phyloP scores from a whole-genome alignment of 2,329 filamentous ascomycete species.

The Harringtonia aguacate region DNA sequence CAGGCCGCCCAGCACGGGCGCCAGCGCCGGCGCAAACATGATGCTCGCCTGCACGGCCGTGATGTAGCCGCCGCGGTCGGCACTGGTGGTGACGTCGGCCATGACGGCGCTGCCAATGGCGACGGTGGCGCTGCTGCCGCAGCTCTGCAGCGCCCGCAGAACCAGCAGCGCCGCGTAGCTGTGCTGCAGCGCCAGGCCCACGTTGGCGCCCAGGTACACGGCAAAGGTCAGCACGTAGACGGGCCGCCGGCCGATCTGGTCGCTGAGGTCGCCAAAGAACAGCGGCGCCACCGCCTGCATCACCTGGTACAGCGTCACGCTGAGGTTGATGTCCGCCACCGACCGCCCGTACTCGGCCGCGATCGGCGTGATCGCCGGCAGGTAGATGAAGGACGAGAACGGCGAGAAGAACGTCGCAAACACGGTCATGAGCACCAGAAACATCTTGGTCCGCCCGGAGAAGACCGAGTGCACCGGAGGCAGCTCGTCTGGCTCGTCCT shows the following conservation, averaged over 20 bases:
- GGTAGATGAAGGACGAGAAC: constrained; percentile 28
- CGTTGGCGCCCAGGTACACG: constrained; percentile 34
- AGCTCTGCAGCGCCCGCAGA: constrained; percentile 38
- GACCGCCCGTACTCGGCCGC: constrained; percentile 26
- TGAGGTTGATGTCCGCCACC: constrained; percentile 25
- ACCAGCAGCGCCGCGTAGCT: constrained; percentile 33
- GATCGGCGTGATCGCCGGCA: constrained; percentile 31
- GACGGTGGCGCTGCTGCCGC: constrained; percentile 42
- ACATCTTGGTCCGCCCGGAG: constrained; percentile 14
- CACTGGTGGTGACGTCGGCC: constrained; percentile 32
- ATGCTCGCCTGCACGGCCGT: constrained; percentile 31
- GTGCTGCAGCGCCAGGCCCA: constrained; percentile 31
- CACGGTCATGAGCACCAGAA: constrained; percentile 18
- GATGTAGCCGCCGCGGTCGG: constrained; percentile 45
- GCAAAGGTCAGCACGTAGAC: constrained; percentile 35
- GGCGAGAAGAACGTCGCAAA: constrained; percentile 20
- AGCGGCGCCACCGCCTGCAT: constrained; percentile 41
- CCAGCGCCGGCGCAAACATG: constrained; percentile 29
- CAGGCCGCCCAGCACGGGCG: constrained; percentile 42
- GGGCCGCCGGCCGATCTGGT: constrained; percentile 34
- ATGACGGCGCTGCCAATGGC: constrained; percentile 42
- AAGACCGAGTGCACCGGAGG: constrained; percentile 16
- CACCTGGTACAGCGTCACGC: constrained; percentile 32
- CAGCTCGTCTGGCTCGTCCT: neutral
- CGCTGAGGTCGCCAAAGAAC: constrained; percentile 39